A percentile compares a stretch with the other conserved stretches of the same genome.
Conservation (phyloP, 2,329 filamentous ascomycete species). For the Rugonectria rugulosa region DNA sequence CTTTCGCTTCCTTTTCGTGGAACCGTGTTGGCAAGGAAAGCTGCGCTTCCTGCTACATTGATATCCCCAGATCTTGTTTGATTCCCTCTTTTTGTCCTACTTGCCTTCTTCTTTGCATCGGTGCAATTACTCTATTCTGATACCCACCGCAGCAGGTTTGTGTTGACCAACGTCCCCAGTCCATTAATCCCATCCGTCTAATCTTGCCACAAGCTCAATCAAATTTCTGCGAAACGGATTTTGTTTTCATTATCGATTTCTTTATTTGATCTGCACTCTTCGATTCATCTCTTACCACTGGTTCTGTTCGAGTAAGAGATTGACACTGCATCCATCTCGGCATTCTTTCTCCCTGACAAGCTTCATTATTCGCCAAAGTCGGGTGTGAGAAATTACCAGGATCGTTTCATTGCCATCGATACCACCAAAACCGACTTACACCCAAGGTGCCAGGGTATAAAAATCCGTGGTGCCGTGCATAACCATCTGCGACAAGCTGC, state of each 20-base stretch:
- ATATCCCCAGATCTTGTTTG: slow-evolving; percentile 16
- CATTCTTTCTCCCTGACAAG: neutral
- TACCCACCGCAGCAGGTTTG: slow-evolving; percentile 9
- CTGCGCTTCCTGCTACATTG: slow-evolving; percentile 35
- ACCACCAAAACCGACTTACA: slow-evolving; percentile 17
- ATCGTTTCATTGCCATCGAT: slow-evolving; percentile 8
- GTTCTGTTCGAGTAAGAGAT: neutral
- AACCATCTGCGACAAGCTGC: slow-evolving; percentile 30
- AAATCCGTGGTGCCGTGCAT: slow-evolving; percentile 23
- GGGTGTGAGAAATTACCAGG: neutral
- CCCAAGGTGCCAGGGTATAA: slow-evolving; percentile 3
- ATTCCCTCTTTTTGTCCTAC: slow-evolving; percentile 10
- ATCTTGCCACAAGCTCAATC: neutral
- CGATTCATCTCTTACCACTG: neutral
- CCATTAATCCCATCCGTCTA: neutral
- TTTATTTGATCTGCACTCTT: neutral
- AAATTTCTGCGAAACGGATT: neutral
- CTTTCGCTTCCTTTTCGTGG: slow-evolving; percentile 35
- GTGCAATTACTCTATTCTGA: slow-evolving; percentile 4
- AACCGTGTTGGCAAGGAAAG: slow-evolving; percentile 31
- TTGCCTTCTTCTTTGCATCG: slow-evolving; percentile 1
- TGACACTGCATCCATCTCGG: neutral
- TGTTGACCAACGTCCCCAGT: neutral
- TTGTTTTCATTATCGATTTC: neutral
- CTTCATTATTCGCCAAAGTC: neutral